phyloP scores from a whole-genome alignment of 495 filamentous ascomycete genomes.

The Apiosordaria backusii region DNA sequence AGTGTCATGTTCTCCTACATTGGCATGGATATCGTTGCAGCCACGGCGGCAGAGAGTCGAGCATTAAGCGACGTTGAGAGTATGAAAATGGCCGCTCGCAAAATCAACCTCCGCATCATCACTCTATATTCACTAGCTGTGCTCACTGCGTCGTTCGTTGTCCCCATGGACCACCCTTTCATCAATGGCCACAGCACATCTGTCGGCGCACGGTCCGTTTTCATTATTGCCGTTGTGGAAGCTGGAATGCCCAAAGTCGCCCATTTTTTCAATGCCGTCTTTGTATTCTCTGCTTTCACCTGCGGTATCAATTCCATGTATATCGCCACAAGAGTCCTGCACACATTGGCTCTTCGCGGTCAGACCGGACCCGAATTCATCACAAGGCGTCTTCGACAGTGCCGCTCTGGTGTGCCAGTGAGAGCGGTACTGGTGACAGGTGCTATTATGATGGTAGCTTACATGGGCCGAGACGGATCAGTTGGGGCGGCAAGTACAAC shows the following conservation, averaged over 20 bases:
- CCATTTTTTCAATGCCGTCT: constrained; percentile 48
- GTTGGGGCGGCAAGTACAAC: constrained; percentile 23
- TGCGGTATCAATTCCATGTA: constrained; percentile 48
- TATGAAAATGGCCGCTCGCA: constrained; percentile 50
- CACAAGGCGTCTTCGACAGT: constrained; percentile 30
- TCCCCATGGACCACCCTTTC: constrained; percentile 45
- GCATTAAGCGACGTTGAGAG: constrained; percentile 44
- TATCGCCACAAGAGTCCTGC: constrained; percentile 43
- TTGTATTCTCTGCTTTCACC: constrained; percentile 47
- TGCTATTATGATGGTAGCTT: constrained; percentile 44
- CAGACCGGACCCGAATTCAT: constrained; percentile 41
- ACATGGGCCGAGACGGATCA: constrained; percentile 40
- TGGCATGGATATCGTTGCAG: constrained; percentile 48
- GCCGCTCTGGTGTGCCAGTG: constrained; percentile 47
- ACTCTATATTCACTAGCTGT: constrained; percentile 42
- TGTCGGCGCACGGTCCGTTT: constrained; percentile 39
- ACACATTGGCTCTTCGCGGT: constrained; percentile 43
- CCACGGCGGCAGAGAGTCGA: constrained; percentile 47
- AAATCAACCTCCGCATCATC: constrained; percentile 45
- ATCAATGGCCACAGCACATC: constrained; percentile 42
- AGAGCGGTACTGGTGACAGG: constrained; percentile 47
- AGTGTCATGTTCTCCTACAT: constrained; percentile 47
- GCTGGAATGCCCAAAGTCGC: constrained; percentile 39
- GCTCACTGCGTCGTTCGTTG: constrained; percentile 42
- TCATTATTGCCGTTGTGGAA: constrained; percentile 46